Evolutionary conservation across 1,284 basidiomycete species (phyloP).

Genomic region (Gymnopus androsaceus): DNA sequence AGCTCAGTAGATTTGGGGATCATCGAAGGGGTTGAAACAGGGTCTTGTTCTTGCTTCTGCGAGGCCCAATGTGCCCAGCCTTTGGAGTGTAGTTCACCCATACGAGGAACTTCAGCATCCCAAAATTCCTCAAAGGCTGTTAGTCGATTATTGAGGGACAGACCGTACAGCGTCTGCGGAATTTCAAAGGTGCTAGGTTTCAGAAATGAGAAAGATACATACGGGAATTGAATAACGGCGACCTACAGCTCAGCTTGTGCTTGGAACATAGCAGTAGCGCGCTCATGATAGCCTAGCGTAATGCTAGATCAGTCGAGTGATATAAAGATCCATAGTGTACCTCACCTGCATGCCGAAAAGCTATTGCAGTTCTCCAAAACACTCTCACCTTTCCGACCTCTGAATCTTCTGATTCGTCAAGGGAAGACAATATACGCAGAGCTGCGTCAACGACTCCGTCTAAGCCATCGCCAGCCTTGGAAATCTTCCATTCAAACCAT

Average conservation of each 20-base stretch:
- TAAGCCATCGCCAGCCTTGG: conserved; percentile 45
- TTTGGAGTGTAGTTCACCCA: conserved; percentile 59
- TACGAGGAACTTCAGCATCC: conserved; percentile 69
- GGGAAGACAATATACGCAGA: conserved; percentile 39
- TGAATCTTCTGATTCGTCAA: conserved; percentile 39
- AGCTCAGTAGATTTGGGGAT: conserved; percentile 28
- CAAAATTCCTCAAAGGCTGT: conserved; percentile 71
- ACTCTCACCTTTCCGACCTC: conserved; percentile 64
- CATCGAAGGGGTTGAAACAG: conserved; percentile 13
- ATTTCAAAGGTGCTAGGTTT: conserved; percentile 52
- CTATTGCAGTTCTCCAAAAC: conserved; percentile 71
- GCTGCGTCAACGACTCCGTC: conserved; percentile 56
- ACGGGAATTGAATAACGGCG: not conserved
- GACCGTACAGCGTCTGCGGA: conserved; percentile 42
- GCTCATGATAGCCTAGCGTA: conserved; percentile 56
- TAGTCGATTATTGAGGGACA: conserved; percentile 49
- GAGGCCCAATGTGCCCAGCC: conserved; percentile 67
- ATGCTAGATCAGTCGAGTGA: conserved; percentile 6
- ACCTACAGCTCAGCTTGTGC: conserved; percentile 76
- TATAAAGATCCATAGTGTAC: not conserved
- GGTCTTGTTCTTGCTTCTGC: conserved; percentile 33
- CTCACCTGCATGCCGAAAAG: conserved; percentile 77
- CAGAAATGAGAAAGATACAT: conserved; percentile 15
- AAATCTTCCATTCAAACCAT: conserved; percentile 75
- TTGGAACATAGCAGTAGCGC: conserved; percentile 73